A percentile compares a stretch with the other conserved stretches of the same genome.
These are phyloP conservation scores for Diutina neorugosa DNA, from an alignment of 1,139 yeast species.

Conservation along the genomic window DNA sequence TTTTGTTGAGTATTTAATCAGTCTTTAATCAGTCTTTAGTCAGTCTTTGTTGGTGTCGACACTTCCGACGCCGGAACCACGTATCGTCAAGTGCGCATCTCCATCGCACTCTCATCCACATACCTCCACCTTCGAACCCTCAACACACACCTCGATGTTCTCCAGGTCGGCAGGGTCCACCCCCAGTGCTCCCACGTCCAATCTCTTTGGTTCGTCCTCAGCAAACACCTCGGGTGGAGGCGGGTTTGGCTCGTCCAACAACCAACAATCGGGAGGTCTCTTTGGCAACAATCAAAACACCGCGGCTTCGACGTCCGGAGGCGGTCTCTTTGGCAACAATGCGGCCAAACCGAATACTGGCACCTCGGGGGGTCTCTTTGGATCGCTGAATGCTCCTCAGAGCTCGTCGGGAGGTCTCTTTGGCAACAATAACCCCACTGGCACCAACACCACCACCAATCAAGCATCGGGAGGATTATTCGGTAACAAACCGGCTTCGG, in stretches of 20 bases:
- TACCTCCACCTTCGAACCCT: neutral
- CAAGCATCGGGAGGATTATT: slow-evolving; percentile 6
- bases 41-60: no score
- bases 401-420: neutral
- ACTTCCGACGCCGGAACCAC: no score
- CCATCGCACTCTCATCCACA: neutral
- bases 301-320: neutral
- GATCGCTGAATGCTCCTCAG: neutral
- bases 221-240: neutral
- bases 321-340: neutral
- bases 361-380: neutral
- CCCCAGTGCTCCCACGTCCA: neutral
- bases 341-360: neutral
- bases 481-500: neutral
- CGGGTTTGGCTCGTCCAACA: neutral
- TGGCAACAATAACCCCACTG: neutral
- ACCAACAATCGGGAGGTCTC: neutral
- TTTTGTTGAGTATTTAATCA: no score
- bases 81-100: neutral
- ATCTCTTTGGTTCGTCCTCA: neutral
- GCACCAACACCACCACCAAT: neutral
- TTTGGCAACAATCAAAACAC: neutral
- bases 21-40: no score
- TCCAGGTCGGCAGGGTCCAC: slow-evolving; percentile 3
- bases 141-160: no score